Conservation (phyloP, 2,329 filamentous ascomycete genomes). For the Diaporthe capsici region DNA sequence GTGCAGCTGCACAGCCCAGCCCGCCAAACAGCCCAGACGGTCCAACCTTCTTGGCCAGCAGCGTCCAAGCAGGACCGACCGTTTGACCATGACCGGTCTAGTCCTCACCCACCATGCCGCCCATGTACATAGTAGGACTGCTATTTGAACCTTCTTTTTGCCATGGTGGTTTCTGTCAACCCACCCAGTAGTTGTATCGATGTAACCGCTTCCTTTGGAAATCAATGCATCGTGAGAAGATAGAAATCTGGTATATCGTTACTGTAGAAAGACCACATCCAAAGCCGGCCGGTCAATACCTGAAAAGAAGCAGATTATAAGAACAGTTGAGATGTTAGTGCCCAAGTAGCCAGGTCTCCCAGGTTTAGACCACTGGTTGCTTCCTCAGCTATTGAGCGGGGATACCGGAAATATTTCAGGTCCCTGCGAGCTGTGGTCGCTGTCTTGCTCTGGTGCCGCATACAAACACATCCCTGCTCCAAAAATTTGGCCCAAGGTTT, state of each 20-base stretch:
- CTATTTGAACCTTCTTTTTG: constrained; percentile 15
- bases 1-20: constrained; percentile 12
- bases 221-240: background rate
- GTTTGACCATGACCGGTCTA: constrained; percentile 23
- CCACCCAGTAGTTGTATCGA: background rate
- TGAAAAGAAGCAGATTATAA: background rate
- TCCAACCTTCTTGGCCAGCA: constrained; percentile 11
- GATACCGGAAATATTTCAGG: constrained; percentile 6
- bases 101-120: background rate
- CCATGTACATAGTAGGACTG: background rate
- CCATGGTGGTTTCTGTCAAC: background rate
- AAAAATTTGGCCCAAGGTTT: constrained; percentile 27
- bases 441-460: background rate
- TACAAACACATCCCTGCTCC: constrained; percentile 13
- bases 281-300: background rate
- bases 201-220: too few relatives aligned
- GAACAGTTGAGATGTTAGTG: background rate
- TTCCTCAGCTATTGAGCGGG: constrained; percentile 5
- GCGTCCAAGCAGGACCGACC: constrained; percentile 10
- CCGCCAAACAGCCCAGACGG: constrained; percentile 16
- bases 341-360: background rate
- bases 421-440: constrained; percentile 3
- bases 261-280: too few relatives aligned
- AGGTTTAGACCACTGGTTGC: background rate
- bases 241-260: too few relatives aligned